Evolutionary conservation across 1,139 yeast species (phyloP).

Genomic region (Hyphopichia burtonii): DNA sequence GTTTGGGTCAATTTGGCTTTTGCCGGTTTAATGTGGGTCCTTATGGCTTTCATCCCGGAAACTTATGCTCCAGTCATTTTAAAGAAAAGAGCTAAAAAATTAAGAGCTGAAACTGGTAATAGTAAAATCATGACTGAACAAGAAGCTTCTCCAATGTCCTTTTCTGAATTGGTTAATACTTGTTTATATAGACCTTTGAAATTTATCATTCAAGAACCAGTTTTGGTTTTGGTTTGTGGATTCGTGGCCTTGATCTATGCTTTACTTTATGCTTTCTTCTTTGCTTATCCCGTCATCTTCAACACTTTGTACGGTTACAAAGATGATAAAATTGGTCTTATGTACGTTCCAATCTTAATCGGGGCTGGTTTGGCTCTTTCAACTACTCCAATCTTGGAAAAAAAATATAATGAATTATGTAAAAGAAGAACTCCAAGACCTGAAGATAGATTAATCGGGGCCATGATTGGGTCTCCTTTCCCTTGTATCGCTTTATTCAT

Average conservation of each 20-base stretch:
- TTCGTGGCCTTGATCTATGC: conserved; percentile 88
- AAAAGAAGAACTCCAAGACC: conserved; percentile 70
- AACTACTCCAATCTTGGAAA: conserved; percentile 73
- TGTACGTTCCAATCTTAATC: conserved; percentile 83
- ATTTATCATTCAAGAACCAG: conserved; percentile 78
- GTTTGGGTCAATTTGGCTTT: conserved; percentile 93
- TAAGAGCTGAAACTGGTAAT: conserved; percentile 81
- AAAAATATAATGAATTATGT: conserved; percentile 51
- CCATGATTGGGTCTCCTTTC: conserved; percentile 87
- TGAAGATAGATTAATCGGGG: conserved; percentile 84
- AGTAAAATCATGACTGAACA: conserved; percentile 86
- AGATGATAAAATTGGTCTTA: conserved; percentile 73
- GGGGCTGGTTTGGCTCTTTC: conserved; percentile 75
- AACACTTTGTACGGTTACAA: conserved; percentile 61
- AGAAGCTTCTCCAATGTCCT: conserved; percentile 71
- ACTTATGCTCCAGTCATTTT: conserved; percentile 88
- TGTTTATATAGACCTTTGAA: conserved; percentile 74
- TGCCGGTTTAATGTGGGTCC: conserved; percentile 79
- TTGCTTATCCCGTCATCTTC: conserved; percentile 81
- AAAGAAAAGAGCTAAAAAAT: conserved; percentile 63
- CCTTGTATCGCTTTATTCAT: conserved; percentile 86
- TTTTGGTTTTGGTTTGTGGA: conserved; percentile 74
- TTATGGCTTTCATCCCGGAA: conserved; percentile 68
- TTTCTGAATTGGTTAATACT: conserved; percentile 62
- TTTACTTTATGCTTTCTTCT: conserved; percentile 85